These are phyloP conservation scores for Rhizophagus sp. DNA, from an alignment of 192 early-diverging fungal species.

Conservation along the genomic window DNA sequence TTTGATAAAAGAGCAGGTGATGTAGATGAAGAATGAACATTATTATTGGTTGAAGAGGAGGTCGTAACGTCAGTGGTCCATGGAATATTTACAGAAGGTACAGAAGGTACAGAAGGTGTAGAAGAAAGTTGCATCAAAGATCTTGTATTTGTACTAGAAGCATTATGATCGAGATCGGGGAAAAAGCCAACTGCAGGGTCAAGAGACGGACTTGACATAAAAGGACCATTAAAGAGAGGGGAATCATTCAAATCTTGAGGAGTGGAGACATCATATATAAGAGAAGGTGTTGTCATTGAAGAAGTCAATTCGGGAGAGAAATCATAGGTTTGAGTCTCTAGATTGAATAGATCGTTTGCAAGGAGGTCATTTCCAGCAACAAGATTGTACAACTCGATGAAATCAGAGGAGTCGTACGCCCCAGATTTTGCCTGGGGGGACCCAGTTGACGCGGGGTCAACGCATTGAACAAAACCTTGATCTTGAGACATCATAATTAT, in stretches of 20 bases:
- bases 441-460: not conserved
- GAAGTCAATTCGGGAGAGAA: not conserved
- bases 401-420: not conserved
- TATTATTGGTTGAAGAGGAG: not conserved
- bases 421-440: not conserved
- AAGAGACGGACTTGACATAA: not conserved
- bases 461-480: not conserved
- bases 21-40: not conserved
- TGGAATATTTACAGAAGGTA: constrained; percentile 4
- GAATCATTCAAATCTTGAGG: constrained; percentile 11
- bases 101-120: not conserved
- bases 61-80: not conserved
- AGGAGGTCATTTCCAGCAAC: too few relatives aligned
- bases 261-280: not conserved
- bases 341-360: not conserved
- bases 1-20: not conserved
- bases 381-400: too few relatives aligned
- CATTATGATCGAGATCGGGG: not conserved
- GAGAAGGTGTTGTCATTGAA: constrained; percentile 1
- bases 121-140: not conserved
- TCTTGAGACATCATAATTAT: not conserved
- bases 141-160: not conserved
- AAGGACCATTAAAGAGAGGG: constrained; percentile 5
- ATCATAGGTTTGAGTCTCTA: not conserved
- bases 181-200: not conserved